phyloP scores from a whole-genome alignment of 2,329 filamentous ascomycete genomes.

The Sphaceloma murrayae region DNA sequence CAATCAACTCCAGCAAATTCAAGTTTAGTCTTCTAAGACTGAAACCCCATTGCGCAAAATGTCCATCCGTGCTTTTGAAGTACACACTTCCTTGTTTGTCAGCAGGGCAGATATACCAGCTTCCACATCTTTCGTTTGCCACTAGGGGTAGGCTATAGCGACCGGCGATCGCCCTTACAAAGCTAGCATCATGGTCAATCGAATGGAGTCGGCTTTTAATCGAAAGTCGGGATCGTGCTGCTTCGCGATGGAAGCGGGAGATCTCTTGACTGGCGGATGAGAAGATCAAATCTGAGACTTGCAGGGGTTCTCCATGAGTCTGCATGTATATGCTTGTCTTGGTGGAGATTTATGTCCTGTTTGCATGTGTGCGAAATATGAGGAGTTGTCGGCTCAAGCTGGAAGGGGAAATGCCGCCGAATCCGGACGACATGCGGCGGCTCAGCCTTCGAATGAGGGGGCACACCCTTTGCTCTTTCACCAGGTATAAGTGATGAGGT shows the following conservation, averaged over 20 bases:
- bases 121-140: constrained; percentile 90
- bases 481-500: too few relatives aligned
- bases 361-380: too few relatives aligned
- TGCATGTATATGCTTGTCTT: too few relatives aligned
- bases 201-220: constrained; percentile 74
- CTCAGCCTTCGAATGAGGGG: background rate
- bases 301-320: background rate
- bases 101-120: constrained; percentile 73
- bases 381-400: background rate
- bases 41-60: constrained; percentile 83
- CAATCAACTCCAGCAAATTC: constrained; percentile 63
- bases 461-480: background rate
- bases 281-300: constrained; percentile 41
- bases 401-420: background rate
- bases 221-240: constrained; percentile 67
- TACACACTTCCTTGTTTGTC: constrained; percentile 67
- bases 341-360: too few relatives aligned
- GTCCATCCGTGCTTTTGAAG: constrained; percentile 97
- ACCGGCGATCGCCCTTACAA: constrained; percentile 54
- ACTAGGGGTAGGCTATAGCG: constrained; percentile 59
- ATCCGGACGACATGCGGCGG: background rate
- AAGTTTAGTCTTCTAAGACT: constrained; percentile 77
- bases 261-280: constrained; percentile 52
- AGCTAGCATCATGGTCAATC: constrained; percentile 65
- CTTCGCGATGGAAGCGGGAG: constrained; percentile 57